Evolutionary conservation across 2,329 filamentous ascomycete genomes (phyloP).

Genomic region (Aspergillus ruber): DNA sequence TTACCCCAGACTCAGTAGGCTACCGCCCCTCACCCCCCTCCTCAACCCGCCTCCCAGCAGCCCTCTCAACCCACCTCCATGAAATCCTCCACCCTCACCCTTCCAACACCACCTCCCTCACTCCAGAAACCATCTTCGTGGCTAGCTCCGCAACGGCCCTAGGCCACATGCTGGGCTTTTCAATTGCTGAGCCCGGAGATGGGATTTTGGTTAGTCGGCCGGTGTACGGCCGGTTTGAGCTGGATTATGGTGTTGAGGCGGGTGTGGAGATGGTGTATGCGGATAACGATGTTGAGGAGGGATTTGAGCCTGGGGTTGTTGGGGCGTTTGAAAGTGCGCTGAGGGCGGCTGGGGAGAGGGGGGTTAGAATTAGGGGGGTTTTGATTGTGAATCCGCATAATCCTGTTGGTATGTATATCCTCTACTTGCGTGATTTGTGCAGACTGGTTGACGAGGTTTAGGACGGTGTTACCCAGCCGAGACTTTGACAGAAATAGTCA

Average conservation of each 20-base stretch:
- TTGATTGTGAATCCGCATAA: slow-evolving; percentile 42
- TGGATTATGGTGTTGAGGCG: slow-evolving; percentile 44
- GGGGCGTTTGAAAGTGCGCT: slow-evolving; percentile 35
- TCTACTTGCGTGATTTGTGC: too few species aligned
- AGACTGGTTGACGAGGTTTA: slow-evolving; percentile 9
- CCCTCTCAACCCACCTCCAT: slow-evolving; percentile 39
- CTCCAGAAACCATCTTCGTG: slow-evolving; percentile 33
- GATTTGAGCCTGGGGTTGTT: slow-evolving; percentile 29
- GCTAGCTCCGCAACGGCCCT: slow-evolving; percentile 39
- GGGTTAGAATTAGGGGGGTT: slow-evolving; percentile 34
- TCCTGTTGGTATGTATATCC: slow-evolving; percentile 29
- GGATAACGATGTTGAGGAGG: slow-evolving; percentile 31
- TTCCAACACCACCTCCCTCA: slow-evolving; percentile 18
- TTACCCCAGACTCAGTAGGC: slow-evolving; percentile 29
- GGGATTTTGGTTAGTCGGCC: slow-evolving; percentile 43
- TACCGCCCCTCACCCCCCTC: slow-evolving; percentile 38
- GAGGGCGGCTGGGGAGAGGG: slow-evolving; percentile 20
- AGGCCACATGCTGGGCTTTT: slow-evolving; percentile 38
- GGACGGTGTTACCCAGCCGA: slow-evolving; percentile 40
- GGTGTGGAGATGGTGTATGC: slow-evolving; percentile 35
- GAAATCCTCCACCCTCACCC: slow-evolving; percentile 31
- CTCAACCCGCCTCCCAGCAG: slow-evolving; percentile 31
- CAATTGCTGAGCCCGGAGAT: slow-evolving; percentile 39
- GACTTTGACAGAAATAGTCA: slow-evolving; percentile 41
- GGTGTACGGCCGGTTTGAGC: slow-evolving; percentile 44